These are phyloP conservation scores for Suillus alpinus DNA, from an alignment of 768 basidiomycete genomes.

Conservation along the genomic window DNA sequence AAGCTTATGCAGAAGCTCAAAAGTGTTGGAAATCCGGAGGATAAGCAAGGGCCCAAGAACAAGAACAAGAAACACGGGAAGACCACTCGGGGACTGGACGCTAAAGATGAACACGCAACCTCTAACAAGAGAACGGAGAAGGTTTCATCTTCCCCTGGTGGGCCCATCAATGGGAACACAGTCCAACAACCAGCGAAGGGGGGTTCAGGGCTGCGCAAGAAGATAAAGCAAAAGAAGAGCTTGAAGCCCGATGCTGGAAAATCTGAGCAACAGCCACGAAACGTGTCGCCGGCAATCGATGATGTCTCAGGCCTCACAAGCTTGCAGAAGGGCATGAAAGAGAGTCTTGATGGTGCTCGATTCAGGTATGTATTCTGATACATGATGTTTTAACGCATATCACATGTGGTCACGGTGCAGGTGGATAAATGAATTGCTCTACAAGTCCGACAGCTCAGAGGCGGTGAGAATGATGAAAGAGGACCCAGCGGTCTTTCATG, in stretches of 20 bases:
- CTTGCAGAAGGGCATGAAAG: constrained; percentile 76
- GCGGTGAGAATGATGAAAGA: constrained; percentile 82
- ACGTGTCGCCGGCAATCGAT: constrained; percentile 11
- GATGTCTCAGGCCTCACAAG: constrained; percentile 48
- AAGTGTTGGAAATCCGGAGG: constrained; percentile 16
- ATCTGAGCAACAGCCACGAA: constrained; percentile 20
- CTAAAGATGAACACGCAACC: neutral
- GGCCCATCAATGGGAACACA: neutral
- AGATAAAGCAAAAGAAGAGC: constrained; percentile 19
- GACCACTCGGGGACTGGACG: neutral
- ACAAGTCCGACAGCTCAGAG: constrained; percentile 77
- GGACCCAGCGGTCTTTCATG: constrained; percentile 77
- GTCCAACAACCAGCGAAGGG: neutral
- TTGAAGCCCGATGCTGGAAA: constrained; percentile 12
- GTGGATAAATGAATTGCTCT: constrained; percentile 89
- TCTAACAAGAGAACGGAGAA: constrained; percentile 10
- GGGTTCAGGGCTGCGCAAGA: constrained; percentile 4
- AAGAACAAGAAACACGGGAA: constrained; percentile 13
- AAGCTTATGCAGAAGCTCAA: constrained; percentile 54
- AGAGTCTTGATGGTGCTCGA: constrained; percentile 80
- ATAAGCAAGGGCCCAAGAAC: constrained; percentile 17
- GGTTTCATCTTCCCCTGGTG: neutral
- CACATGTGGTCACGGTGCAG: constrained; percentile 34
- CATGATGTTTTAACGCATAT: neutral
- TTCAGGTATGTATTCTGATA: constrained; percentile 57